Percentiles rank a stretch among this genome's conserved stretches.
phyloP scores from a whole-genome alignment of 306 rosid genomes.

The Quercus engelmannii region DNA sequence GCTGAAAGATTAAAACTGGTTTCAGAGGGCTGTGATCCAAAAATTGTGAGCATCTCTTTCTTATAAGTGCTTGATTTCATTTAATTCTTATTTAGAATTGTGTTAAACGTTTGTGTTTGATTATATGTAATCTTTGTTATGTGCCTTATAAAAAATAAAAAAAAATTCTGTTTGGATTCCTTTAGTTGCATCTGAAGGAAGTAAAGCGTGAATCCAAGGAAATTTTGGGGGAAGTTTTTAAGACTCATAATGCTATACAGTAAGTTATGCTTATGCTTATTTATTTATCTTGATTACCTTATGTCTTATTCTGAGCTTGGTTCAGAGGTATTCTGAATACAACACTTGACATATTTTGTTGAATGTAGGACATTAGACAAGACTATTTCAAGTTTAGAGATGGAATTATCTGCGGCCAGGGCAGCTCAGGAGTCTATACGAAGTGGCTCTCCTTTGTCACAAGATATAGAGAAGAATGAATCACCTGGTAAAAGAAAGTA shows the following conservation, averaged over 20 bases:
- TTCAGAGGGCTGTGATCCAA: slow-evolving; percentile 77
- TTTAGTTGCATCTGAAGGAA: slow-evolving; percentile 72
- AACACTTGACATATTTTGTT: slow-evolving; percentile 1
- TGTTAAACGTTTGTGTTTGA: not conserved
- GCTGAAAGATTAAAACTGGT: slow-evolving; percentile 53
- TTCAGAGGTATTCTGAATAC: not conserved
- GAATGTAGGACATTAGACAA: slow-evolving; percentile 70
- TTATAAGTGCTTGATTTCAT: not conserved
- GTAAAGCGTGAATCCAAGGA: slow-evolving; percentile 58
- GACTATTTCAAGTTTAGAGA: slow-evolving; percentile 90
- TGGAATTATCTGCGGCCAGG: slow-evolving; percentile 92
- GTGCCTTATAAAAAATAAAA: slow-evolving; percentile 13
- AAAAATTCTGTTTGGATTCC: slow-evolving; percentile 19
- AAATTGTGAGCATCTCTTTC: slow-evolving; percentile 52
- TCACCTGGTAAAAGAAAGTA: slow-evolving; percentile 64
- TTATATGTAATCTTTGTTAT: not conserved
- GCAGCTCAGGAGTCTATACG: slow-evolving; percentile 75
- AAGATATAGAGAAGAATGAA: slow-evolving; percentile 39
- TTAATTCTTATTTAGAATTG: not conserved
- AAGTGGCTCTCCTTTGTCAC: slow-evolving; percentile 65
- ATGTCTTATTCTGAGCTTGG: slow-evolving; percentile 9
- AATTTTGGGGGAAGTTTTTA: slow-evolving; percentile 51
- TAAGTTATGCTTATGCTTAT: slow-evolving; percentile 33
- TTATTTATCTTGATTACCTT: not conserved
- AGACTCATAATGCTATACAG: slow-evolving; percentile 76